Conservation (phyloP, 2,329 filamentous ascomycete species). For the Paraphoma sp. region DNA sequence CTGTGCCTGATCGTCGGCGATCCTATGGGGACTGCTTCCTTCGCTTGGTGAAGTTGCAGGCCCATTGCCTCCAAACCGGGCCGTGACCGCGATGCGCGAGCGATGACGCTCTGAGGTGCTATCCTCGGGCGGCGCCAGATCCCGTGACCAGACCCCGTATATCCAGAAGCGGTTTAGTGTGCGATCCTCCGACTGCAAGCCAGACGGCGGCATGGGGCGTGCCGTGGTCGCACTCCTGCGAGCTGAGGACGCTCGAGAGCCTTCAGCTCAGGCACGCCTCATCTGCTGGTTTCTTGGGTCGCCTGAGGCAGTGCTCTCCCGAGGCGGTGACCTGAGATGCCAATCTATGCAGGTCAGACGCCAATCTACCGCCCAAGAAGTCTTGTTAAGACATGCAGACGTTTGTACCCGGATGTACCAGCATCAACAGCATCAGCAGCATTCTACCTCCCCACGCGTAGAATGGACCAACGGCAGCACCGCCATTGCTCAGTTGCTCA, state of each 20-base stretch:
- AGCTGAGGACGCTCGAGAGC: constrained; percentile 1
- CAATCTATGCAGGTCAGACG: neutral
- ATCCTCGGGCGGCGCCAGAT: constrained; percentile 4
- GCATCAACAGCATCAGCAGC: neutral
- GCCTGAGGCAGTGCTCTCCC: neutral
- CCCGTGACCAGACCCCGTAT: constrained; percentile 14
- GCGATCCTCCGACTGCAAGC: neutral
- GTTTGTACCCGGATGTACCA: neutral
- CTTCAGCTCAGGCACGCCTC: constrained; percentile 7
- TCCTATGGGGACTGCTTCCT: constrained; percentile 14
- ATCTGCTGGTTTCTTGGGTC: neutral
- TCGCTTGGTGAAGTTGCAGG: constrained; percentile 9
- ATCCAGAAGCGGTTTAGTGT: neutral
- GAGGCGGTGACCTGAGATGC: neutral
- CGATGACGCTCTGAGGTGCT: constrained; percentile 5
- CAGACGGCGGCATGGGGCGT: constrained; percentile 8
- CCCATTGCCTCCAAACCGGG: constrained; percentile 7
- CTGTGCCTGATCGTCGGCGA: constrained; percentile 14
- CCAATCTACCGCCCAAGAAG: neutral
- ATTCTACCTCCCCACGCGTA: neutral
- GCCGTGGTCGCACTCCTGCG: neutral
- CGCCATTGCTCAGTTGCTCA: constrained; percentile 2
- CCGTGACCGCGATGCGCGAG: constrained; percentile 8
- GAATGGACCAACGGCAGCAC: constrained; percentile 6
- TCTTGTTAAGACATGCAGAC: neutral